Base-by-base conservation (phyloP, 164 flowering plant genomes). In the Vitis rupestris region DNA sequence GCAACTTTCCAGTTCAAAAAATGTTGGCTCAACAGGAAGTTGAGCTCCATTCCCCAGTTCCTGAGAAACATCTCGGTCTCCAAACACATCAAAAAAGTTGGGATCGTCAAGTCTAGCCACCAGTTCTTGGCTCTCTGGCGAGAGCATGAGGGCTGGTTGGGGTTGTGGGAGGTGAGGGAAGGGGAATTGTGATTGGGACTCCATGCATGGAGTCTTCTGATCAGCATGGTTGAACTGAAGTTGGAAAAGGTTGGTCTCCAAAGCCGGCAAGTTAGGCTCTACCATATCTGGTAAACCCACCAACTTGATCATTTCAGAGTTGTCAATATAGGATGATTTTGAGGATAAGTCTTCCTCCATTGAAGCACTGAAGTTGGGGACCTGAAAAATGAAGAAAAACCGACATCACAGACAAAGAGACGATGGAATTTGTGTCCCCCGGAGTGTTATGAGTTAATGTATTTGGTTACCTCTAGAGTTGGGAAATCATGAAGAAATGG, bases 121-220 rank as follows among this genome's bases (percentile, higher is more conserved):
- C 59, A 78, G 68, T 14, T 83, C 84, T 57, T 82, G 88, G 66
- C 71, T 77, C 50, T 79, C 87, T 0, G 67, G 72, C 6, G 85
- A 63, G 63, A 83, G 72, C 13, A 75, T 63, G 19, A 82, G 62
- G 47, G 74, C 82, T 27, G 71, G 51, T 65, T 67, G 75, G 51
- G 82, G 73, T 11, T 78, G 73, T 44, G 79, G 74, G 15, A 70
- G 52, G 27, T 58, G 76, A 30, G 70, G 72, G n/a, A 74, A 65
- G 4, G 81, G 49, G 66, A 70, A 31, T 7, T 63, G 70, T 14
- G 29, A 30, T 47, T 67, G 74, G 47, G 68, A 47, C 8, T 71
- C 75, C 4, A 15, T 4, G 50, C 63, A 62, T 17, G 64, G 78
- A 31, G 64, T 66, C 59, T 74, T 74, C 64, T 58, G 70, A 9